phyloP scores from a whole-genome alignment of 2,329 filamentous ascomycete species.

The Ilyonectria robusta region DNA sequence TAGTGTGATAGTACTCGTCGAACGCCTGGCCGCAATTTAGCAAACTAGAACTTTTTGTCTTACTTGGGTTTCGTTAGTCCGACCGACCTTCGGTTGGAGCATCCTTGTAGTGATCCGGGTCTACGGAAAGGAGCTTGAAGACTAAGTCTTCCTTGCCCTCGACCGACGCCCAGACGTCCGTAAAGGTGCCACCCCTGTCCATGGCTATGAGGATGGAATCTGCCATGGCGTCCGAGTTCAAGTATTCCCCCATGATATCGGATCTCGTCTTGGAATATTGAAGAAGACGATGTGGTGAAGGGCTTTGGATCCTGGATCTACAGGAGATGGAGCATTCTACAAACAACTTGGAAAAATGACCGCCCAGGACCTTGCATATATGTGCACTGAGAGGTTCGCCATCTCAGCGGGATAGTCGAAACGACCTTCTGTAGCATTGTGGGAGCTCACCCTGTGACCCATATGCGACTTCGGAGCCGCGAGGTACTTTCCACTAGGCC shows the following conservation, averaged over 20 bases:
- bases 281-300: background rate
- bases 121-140: constrained; percentile 57
- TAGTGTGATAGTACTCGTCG: constrained; percentile 25
- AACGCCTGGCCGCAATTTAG: constrained; percentile 14
- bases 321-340: background rate
- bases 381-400: background rate
- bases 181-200: constrained; percentile 31
- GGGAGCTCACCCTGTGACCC: background rate
- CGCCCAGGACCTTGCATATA: background rate
- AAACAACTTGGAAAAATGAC: background rate
- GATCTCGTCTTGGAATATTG: background rate
- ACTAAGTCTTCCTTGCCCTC: constrained; percentile 26
- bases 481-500: background rate
- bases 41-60: background rate
- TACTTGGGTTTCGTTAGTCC: no score
- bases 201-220: constrained; percentile 25
- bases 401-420: constrained; percentile 9
- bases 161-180: constrained; percentile 30
- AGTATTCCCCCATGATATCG: constrained; percentile 1
- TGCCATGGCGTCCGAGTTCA: background rate
- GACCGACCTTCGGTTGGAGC: constrained; percentile 72
- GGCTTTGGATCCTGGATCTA: background rate
- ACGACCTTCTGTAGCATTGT: constrained; percentile 16
- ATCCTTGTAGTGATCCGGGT: constrained; percentile 79
- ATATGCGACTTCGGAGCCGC: background rate